These are phyloP conservation scores for Clitoria ternatea DNA, from an alignment of 306 rosid species.

Conservation along the genomic window DNA sequence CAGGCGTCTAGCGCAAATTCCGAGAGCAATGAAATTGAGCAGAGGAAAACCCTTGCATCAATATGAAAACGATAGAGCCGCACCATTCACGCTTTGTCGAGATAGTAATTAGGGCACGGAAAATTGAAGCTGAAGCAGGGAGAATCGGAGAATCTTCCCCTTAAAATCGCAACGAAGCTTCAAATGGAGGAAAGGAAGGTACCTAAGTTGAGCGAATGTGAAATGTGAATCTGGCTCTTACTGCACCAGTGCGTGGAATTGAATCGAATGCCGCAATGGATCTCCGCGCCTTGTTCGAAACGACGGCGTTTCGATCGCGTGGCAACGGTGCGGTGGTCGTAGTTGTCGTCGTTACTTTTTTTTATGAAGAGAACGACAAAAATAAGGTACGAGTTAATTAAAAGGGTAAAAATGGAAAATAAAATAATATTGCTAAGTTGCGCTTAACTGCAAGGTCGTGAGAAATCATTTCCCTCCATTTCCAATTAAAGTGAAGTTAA, in stretches of 20 bases:
- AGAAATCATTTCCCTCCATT: slow-evolving; percentile 28
- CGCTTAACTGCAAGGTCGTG: slow-evolving; percentile 24
- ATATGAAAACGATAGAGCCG: neutral
- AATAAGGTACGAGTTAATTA: neutral
- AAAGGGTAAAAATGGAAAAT: neutral
- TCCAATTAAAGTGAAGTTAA: neutral
- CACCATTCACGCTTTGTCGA: neutral
- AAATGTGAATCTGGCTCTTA: slow-evolving; percentile 22
- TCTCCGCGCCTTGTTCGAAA: slow-evolving; percentile 18
- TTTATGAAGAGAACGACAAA: slow-evolving; percentile 32
- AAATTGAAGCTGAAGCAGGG: slow-evolving; percentile 7
- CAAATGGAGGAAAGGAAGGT: slow-evolving; percentile 20
- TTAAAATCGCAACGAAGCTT: slow-evolving; percentile 25
- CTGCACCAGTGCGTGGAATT: neutral
- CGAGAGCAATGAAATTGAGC: slow-evolving; percentile 4
- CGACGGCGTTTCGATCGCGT: slow-evolving; percentile 37
- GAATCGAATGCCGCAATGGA: slow-evolving; percentile 33
- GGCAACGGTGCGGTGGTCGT: slow-evolving; percentile 28
- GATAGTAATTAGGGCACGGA: neutral
- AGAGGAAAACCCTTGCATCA: slow-evolving; percentile 28
- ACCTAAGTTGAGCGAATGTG: neutral
- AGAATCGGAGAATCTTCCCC: neutral
- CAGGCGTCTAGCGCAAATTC: slow-evolving; percentile 17
- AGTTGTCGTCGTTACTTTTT: slow-evolving; percentile 27
- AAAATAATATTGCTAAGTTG: slow-evolving; percentile 5